Evolutionary conservation across 1,139 yeast species (phyloP), one percentile per base, ranked within the genome.

Genomic region (Williopsis jadinii): DNA sequence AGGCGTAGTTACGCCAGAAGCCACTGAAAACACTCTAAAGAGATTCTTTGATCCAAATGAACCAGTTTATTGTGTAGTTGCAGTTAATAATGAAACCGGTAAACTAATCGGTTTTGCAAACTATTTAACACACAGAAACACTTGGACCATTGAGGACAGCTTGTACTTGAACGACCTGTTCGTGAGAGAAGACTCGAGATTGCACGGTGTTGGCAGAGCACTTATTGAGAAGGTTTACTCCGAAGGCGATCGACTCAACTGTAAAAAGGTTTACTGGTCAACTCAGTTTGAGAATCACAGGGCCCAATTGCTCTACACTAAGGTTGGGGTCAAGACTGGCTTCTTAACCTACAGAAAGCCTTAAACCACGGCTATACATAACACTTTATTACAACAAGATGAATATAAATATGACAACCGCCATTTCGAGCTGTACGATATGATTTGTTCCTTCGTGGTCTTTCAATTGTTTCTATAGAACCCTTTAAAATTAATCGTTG

Each of bases 241-340:
- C 8, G 37, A 35, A 29, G 37, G 27, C 28, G 37, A 35, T 28
- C 28, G 29, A 32, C 29, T 35, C 15, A 32, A 30, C 9, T 38
- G 36, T 35, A 33, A 33, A 30, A 38, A 33, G 30, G 28, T 33
- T 6, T 38, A 38, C 33, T 38, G 40, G 40, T 9, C 32, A 24
- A 38, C 40, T 19, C 40, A 38, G 40, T 38, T 38, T 27, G 40
- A 38, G 36, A 38, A 38, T 36, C 40, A 38, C 26, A 38, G 40
- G 15, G 40, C 40, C 8, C 40, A 38, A 24, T 12, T 38, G 15
- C n/a, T 38, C 26, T 38, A 38, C 36, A 38, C 40, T 6, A 38
- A 38, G 5, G 36, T 38, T 33, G 40, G 37, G 27, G 38, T 36
- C 8, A 37, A 26, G 35, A 42, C 36, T 26, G 40, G 40, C 29